Percentiles rank a stretch among this genome's conserved stretches.
Evolutionary conservation across 352 stramenopile genomes (phyloP).

Genomic region (Thraustochytrium aureum): DNA sequence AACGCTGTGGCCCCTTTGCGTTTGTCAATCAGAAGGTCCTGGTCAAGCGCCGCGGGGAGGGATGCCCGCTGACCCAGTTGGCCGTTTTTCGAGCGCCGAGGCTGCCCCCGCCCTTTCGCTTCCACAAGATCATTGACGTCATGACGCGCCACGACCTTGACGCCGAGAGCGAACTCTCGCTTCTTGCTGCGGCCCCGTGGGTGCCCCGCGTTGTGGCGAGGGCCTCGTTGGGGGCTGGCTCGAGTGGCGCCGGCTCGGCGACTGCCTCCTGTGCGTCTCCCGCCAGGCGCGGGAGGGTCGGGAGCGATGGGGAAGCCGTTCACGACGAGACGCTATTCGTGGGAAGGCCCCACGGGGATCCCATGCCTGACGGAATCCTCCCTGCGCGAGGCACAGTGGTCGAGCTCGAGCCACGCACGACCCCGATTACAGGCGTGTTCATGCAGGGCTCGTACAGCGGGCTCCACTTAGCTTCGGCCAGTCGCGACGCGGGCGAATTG

Average conservation of each 20-base stretch:
- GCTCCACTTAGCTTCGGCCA: too few relatives aligned
- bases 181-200: too few relatives aligned
- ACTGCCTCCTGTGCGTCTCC: too few relatives aligned
- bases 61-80: conserved; percentile 30
- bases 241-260: too few relatives aligned
- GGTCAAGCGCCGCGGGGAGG: conserved; percentile 33
- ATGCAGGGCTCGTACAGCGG: neutral
- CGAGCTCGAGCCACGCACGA: neutral
- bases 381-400: neutral
- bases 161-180: too few relatives aligned
- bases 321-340: too few relatives aligned
- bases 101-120: conserved; percentile 18
- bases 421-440: neutral
- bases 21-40: neutral
- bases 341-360: neutral
- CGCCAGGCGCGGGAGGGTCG: too few relatives aligned
- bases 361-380: neutral
- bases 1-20: neutral
- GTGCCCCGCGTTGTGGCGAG: too few relatives aligned
- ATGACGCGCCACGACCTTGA: too few relatives aligned
- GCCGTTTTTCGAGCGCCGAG: conserved; percentile 22
- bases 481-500: too few relatives aligned
- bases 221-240: too few relatives aligned
- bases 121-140: conserved; percentile 15
- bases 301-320: too few relatives aligned